phyloP scores from a whole-genome alignment of 192 early-diverging fungal genomes.

The Rhizoclosmatium sp. region DNA sequence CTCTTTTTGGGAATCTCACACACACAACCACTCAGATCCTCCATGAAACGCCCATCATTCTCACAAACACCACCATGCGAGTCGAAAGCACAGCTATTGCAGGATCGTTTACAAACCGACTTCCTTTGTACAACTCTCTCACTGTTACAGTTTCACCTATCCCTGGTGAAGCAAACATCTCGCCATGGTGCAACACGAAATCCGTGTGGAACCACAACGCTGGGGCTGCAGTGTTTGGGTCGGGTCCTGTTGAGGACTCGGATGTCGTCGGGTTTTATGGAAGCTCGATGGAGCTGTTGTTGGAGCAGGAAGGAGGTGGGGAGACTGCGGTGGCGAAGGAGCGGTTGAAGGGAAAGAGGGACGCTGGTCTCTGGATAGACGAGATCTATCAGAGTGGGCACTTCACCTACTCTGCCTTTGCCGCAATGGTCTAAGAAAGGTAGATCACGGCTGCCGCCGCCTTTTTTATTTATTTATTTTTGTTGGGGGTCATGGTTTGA shows the following conservation, averaged over 20 bases:
- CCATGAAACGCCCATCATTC: constrained; percentile 24
- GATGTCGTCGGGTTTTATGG: constrained; percentile 5
- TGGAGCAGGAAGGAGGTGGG: background rate
- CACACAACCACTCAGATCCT: constrained; percentile 9
- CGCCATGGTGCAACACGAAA: constrained; percentile 10
- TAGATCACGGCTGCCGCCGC: too few relatives aligned
- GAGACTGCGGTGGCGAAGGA: background rate
- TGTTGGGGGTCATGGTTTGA: too few relatives aligned
- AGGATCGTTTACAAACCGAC: constrained; percentile 32
- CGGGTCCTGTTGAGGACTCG: background rate
- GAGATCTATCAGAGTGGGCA: constrained; percentile 5
- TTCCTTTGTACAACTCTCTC: constrained; percentile 29
- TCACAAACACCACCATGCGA: background rate
- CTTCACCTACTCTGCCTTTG: background rate
- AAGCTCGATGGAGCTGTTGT: background rate
- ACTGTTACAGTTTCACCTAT: constrained; percentile 38
- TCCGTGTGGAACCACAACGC: background rate
- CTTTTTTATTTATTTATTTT: too few relatives aligned
- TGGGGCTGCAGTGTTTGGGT: constrained; percentile 17
- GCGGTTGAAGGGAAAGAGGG: constrained; percentile 6
- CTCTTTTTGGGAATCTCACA: background rate
- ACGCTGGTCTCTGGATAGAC: constrained; percentile 10
- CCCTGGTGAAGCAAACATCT: constrained; percentile 32
- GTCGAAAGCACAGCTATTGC: background rate
- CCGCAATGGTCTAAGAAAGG: background rate